Base-by-base conservation (phyloP, 2,329 filamentous ascomycete genomes). In the Pestalotiopsis sp. region DNA sequence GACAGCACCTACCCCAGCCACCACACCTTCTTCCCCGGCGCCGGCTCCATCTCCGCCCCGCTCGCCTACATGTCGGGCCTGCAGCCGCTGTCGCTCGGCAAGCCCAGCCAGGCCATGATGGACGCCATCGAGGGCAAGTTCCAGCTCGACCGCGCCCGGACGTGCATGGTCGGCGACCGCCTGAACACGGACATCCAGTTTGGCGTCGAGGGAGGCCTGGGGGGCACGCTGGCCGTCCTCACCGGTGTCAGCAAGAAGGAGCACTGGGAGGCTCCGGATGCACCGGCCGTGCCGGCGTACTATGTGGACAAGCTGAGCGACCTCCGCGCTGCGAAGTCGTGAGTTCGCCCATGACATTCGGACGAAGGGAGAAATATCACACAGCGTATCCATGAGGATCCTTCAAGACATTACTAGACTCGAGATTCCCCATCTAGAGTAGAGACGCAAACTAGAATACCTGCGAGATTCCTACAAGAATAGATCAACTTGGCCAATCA, bases 81-180 rank as follows among this genome's bases (percentile, higher is more conserved):
- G 78, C 86, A 92, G 75, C 95, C 96, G 0, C 81, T 94, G 39
- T 90, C 93, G 3, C 83, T 98, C 56, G 96, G 96, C 0, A 99
- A 99, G 83, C 96, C 96, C 3, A 97, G 94, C 78, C 94, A 97
- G 83, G 95, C 95, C 3, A 99, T 99, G 96, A 97, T 99, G 95
- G 95, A 98, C 80, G 94, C 96, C 3, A 92, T 99, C 68, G 95
- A 98, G 84, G 95, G 95, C 69, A 97, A 97, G 81, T 98, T 98
- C 80, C 87, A 92, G 73, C 92, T 99, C 66, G 91, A 98, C 79
- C 88, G 95, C 49, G 88, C 86, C 70, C 90, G 90, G 74, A 93
- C 96, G 1, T 98, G 96, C 82, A 99, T 99, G 96, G 88, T 99
- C 58, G 96, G 96, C 6, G 96, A 99, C 80, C 87, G 96, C 38